Base-by-base conservation (phyloP, 73 alveolate species). In the Paramecium biaurelia region DNA sequence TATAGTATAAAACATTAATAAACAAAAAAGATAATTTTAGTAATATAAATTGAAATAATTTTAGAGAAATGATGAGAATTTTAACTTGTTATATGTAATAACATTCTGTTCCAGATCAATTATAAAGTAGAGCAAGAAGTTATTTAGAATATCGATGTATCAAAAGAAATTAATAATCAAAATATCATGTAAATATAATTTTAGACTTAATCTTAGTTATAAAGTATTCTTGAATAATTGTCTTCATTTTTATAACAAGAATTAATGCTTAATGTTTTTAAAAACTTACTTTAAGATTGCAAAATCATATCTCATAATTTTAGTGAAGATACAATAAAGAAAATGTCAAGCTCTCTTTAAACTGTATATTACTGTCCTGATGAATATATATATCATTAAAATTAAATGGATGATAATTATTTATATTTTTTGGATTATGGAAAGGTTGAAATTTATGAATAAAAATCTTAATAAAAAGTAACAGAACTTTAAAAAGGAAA, bases 401-500 rank as follows among this genome's bases (percentile, higher is more conserved):
- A 63, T 26, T 63, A 26, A 11, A 15, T 63, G 4, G 84, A 63
- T 14, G 84, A 63, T 63, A 63, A 63, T 63, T 32, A 63, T 63
- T 63, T 63, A 63, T 63, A 63, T 18, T 63, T 63, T 63, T 30
- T 63, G 41, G 84, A 63, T 63, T 63, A 63, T 63, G 84, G 84
- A 12, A 26, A 26, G 12, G 84, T 63, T 30, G 84, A 63, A 9
- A 12, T 63, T n/a, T 63, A 30, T 23, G 84, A 63, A 63, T 14
- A 63, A 24, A 63, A 63, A 4, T 63, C 84, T 2, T 32, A 23
- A 63, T 32, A 63, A 5, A 63, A 26, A 32, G 11, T 63, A 7
- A 7, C 84, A 24, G 47, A 63, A 26, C 45, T 63, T 2, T 12
- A 30, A 20, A 63, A 92, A 92, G 97, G 95, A 8, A 70, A 94